Conservation (phyloP, 768 basidiomycete species). For the Podaxis carcinomalis region DNA sequence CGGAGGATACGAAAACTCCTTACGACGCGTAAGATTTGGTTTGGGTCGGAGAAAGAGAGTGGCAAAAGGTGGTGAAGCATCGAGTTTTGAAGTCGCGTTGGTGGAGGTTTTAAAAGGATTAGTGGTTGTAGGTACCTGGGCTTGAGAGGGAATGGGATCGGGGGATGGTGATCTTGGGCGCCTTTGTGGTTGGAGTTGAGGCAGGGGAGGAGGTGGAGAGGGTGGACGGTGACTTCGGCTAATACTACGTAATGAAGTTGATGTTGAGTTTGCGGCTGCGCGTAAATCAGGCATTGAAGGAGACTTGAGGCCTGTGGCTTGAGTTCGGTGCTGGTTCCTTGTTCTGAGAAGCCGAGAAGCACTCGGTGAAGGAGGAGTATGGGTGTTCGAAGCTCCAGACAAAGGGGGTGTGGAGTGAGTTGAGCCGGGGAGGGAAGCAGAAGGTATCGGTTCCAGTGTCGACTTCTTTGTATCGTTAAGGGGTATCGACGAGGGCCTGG, state of each 20-base stretch:
- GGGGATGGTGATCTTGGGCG: neutral
- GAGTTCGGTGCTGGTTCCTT: neutral
- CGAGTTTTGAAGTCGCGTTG: neutral
- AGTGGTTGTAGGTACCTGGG: neutral
- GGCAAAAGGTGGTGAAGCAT: neutral
- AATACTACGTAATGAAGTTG: neutral
- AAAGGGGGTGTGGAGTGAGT: neutral
- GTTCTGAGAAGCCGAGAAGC: neutral
- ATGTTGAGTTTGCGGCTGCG: neutral
- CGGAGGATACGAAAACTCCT: conserved; percentile 1
- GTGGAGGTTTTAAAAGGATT: neutral
- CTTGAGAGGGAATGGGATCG: neutral
- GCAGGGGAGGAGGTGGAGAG: neutral
- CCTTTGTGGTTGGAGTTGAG: neutral
- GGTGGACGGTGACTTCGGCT: neutral
- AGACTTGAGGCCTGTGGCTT: neutral
- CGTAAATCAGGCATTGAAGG: conserved; percentile 10
- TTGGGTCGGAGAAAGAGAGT: neutral
- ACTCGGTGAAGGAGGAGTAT: neutral
- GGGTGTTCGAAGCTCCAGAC: neutral
- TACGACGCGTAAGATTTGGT: neutral
- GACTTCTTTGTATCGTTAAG: neutral
- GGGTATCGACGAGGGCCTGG: neutral
- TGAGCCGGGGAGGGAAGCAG: neutral
- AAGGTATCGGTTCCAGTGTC: neutral